phyloP scores from a whole-genome alignment of 495 filamentous ascomycete genomes.

The Aspergillus bridgeri region DNA sequence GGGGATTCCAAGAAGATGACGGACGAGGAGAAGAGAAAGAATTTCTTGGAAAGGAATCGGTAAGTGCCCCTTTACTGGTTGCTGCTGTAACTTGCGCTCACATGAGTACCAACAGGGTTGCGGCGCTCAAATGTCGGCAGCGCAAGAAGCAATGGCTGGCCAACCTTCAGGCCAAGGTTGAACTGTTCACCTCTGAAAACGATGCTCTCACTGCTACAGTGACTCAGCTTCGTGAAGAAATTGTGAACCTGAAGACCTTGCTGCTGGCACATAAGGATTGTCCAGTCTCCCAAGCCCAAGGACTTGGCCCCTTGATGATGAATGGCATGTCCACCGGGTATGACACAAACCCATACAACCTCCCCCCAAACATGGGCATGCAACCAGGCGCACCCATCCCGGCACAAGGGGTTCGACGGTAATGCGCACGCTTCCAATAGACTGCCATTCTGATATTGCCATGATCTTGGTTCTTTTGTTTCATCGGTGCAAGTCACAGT shows the following conservation, averaged over 20 bases:
- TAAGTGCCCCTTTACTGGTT: slow-evolving; percentile 44
- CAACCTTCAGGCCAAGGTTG: slow-evolving; percentile 92
- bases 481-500: slow-evolving; percentile 5
- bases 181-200: slow-evolving; percentile 86
- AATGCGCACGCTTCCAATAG: slow-evolving; percentile 1
- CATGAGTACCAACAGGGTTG: slow-evolving; percentile 61
- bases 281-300: slow-evolving; percentile 85
- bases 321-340: slow-evolving; percentile 46
- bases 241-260: slow-evolving; percentile 91
- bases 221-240: slow-evolving; percentile 80
- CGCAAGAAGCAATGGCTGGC: slow-evolving; percentile 99
- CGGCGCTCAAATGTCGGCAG: slow-evolving; percentile 94
- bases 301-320: slow-evolving; percentile 67
- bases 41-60: slow-evolving; percentile 95
- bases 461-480: slow-evolving; percentile 9
- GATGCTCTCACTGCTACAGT: slow-evolving; percentile 83
- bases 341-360: slow-evolving; percentile 37
- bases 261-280: slow-evolving; percentile 96
- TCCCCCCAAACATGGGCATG: slow-evolving; percentile 40
- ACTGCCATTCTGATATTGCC: slow-evolving; percentile 4
- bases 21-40: slow-evolving; percentile 97
- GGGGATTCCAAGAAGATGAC: slow-evolving; percentile 82
- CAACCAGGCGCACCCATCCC: slow-evolving; percentile 38
- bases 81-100: slow-evolving; percentile 14
- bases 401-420: slow-evolving; percentile 37